phyloP scores from a whole-genome alignment of 129 eudicot genomes.

The Helianthus tuberosus region DNA sequence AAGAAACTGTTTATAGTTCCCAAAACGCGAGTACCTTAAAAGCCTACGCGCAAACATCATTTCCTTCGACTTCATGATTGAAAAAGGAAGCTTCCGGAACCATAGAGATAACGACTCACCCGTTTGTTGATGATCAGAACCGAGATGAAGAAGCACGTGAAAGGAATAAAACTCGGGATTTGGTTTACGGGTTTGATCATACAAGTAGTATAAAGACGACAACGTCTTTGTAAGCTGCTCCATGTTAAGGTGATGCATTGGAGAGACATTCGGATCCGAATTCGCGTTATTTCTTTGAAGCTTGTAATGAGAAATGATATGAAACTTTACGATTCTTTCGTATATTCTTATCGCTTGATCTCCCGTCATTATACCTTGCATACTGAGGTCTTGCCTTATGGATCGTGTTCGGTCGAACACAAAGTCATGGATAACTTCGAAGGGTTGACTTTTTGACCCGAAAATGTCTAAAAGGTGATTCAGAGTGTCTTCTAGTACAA shows the following conservation, averaged over 20 bases:
- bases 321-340: slow-evolving; percentile 83
- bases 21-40: slow-evolving; percentile 71
- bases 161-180: slow-evolving; percentile 67
- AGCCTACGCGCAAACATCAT: slow-evolving; percentile 66
- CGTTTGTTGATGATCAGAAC: slow-evolving; percentile 45
- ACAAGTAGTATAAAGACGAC: slow-evolving; percentile 61
- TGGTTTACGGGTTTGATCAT: slow-evolving; percentile 55
- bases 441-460: slow-evolving; percentile 53
- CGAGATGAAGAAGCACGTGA: slow-evolving; percentile 71
- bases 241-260: slow-evolving; percentile 74
- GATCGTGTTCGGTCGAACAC: slow-evolving; percentile 89
- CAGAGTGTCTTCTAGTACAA: slow-evolving; percentile 73
- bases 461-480: slow-evolving; percentile 60
- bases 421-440: slow-evolving; percentile 80
- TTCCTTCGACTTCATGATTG: slow-evolving; percentile 61
- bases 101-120: slow-evolving; percentile 81
- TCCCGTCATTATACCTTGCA: slow-evolving; percentile 57
- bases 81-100: slow-evolving; percentile 60
- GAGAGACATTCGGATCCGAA: slow-evolving; percentile 40
- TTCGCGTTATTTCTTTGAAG: slow-evolving; percentile 37
- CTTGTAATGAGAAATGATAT: slow-evolving; percentile 71
- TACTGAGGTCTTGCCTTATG: slow-evolving; percentile 89
- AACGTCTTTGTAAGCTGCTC: slow-evolving; percentile 84
- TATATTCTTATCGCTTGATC: slow-evolving; percentile 57
- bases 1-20: slow-evolving; percentile 70